Evolutionary conservation across 192 early-diverging fungal genomes (phyloP).

Genomic region (Pilaira anomala): DNA sequence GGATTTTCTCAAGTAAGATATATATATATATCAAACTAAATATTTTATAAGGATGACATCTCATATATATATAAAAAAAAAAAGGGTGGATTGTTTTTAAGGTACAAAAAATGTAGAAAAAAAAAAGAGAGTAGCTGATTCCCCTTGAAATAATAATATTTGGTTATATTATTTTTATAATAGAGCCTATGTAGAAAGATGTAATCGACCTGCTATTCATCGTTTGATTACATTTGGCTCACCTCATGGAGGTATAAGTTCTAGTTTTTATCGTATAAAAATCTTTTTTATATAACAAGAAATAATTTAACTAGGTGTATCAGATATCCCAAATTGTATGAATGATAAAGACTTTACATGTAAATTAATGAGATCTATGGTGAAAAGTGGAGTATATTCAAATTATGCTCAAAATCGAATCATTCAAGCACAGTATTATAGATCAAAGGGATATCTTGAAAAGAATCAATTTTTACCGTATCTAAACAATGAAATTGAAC

Average conservation of each 20-base stretch:
- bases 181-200: constrained; percentile 81
- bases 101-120: constrained; percentile 16
- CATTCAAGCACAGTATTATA: constrained; percentile 95
- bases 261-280: background rate
- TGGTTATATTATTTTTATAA: constrained; percentile 35
- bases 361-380: constrained; percentile 71
- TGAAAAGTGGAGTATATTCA: constrained; percentile 78
- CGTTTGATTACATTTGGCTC: constrained; percentile 86
- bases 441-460: constrained; percentile 72
- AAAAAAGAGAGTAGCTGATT: background rate
- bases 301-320: too few species aligned
- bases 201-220: constrained; percentile 68
- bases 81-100: constrained; percentile 29
- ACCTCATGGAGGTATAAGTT: constrained; percentile 64
- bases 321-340: constrained; percentile 77
- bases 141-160: constrained; percentile 14
- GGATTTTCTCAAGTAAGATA: constrained; percentile 80
- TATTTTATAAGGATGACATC: background rate
- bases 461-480: constrained; percentile 83
- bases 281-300: background rate
- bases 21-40: background rate
- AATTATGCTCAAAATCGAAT: constrained; percentile 78
- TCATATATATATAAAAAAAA: background rate
- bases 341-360: constrained; percentile 56
- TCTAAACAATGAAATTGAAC: constrained; percentile 74